Evolutionary conservation across 805 yeast species (phyloP).

Genomic region (Metschnikowia santaceciliae): DNA sequence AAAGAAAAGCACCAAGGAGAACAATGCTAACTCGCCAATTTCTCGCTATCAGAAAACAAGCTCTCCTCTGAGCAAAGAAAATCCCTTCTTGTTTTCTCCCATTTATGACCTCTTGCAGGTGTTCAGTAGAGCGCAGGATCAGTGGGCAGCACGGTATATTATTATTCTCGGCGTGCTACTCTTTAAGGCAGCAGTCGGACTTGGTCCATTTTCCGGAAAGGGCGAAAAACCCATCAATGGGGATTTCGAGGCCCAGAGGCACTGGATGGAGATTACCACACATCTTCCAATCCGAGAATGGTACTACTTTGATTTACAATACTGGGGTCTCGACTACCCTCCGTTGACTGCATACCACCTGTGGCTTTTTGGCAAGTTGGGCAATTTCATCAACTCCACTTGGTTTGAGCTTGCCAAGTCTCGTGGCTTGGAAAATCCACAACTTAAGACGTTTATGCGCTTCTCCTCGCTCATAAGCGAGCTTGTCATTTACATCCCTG

Average conservation of each 20-base stretch:
- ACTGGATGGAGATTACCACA: conserved; percentile 92
- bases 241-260: conserved; percentile 97
- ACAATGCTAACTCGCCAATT: neutral
- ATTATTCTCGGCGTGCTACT: conserved; percentile 69
- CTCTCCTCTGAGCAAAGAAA: conserved; percentile 1
- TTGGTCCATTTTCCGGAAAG: conserved; percentile 83
- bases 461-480: conserved; percentile 75
- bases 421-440: conserved; percentile 67
- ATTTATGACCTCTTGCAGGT: conserved; percentile 73
- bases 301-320: conserved; percentile 85
- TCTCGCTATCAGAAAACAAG: neutral
- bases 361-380: conserved; percentile 71
- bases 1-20: conserved; percentile 2
- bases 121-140: conserved; percentile 76
- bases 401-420: conserved; percentile 80
- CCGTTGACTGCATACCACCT: conserved; percentile 95
- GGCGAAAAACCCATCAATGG: conserved; percentile 78
- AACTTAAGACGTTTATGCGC: conserved; percentile 82
- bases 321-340: conserved; percentile 98
- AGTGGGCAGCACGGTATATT: conserved; percentile 85
- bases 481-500: conserved; percentile 70
- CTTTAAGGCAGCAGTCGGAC: conserved; percentile 77
- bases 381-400: conserved; percentile 51
- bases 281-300: conserved; percentile 70
- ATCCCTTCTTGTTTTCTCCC: conserved; percentile 36